Base-by-base conservation (phyloP, 1,284 basidiomycete genomes). In the Cryptococcus jaspeensis region DNA sequence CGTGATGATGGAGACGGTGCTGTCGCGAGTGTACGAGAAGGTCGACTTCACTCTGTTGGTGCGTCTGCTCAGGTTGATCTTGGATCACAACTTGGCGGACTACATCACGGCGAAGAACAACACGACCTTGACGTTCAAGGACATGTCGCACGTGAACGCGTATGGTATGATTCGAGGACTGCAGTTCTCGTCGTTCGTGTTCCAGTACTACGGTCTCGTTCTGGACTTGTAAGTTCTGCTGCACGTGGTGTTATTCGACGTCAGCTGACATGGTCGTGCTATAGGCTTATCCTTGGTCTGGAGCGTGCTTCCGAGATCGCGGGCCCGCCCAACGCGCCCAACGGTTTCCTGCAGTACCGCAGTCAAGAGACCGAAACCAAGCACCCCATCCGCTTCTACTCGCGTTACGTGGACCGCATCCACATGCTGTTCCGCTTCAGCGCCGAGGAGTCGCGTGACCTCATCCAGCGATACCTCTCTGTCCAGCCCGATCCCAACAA, bases 81-180 rank as follows among this genome's bases (percentile, higher is more conserved):
- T 97, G 65, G 93, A 98, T 71, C 94, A 97, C 81, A 98, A 98
- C 75, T 76, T 98, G 80, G 94, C 94, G 20, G 93, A 97, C 73
- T 98, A 97, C 77, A 96, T 96, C 74, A 98, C 93, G 2, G 89
- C 92, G 22, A 96, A 97, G 84, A 96, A 96, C 81, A 98, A 97
- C 76, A 91, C 90, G 44, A 88, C 90, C 5, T 75, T 95, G 64
- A 94, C 92, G 0, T 95, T 94, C 81, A 95, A 94, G 80, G 87
- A 87, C 82, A 79, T 79, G 81, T 78, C 71, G 36, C 76, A 78
- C 65, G 72, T 78, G 65, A 79, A 77, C 61, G 73, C 69, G 1
- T 72, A 68, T 51, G 94, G 93, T 74, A 82, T 97, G 60, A 96
- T 96, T 65, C 87, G 93, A 65, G 94, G 93, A 60, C 83, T 97